Conservation (phyloP, 2,329 filamentous ascomycete species). For the Fusarium chuoi region DNA sequence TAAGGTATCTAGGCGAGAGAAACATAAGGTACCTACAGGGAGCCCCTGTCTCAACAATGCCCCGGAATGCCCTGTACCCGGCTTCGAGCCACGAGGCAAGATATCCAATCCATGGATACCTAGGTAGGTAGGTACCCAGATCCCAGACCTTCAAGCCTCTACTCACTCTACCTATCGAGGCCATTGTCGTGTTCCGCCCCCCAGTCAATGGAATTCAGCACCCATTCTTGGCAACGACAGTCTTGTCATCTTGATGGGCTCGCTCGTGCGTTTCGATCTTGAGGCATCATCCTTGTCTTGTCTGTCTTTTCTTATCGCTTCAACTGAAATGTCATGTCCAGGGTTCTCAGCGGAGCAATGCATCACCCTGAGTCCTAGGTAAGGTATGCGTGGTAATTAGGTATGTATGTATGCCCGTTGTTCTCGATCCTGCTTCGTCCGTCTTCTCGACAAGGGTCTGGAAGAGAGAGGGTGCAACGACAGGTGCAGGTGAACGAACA, state of each 20-base stretch:
- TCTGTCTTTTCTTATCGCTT: conserved; percentile 9
- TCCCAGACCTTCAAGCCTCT: conserved; percentile 19
- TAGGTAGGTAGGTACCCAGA: neutral
- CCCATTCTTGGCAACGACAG: conserved; percentile 1
- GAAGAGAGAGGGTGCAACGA: conserved; percentile 20
- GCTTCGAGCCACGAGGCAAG: conserved; percentile 34
- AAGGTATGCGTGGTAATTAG: no score
- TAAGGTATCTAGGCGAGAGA: neutral
- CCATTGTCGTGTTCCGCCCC: neutral
- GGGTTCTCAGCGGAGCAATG: conserved; percentile 19
- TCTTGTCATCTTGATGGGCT: conserved; percentile 16
- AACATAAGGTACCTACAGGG: conserved; percentile 9
- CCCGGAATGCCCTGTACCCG: conserved; percentile 31
- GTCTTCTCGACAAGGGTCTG: conserved; percentile 27
- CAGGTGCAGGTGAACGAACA: conserved; percentile 16
- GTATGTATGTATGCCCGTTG: neutral
- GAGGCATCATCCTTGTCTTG: conserved; percentile 26
- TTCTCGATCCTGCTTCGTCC: conserved; percentile 21
- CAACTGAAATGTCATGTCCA: conserved; percentile 35
- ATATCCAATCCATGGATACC: no score
- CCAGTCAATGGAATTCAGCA: neutral
- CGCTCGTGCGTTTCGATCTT: conserved; percentile 28
- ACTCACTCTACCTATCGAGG: neutral
- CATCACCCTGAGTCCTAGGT: neutral
- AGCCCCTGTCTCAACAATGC: conserved; percentile 23